Evolutionary conservation across 768 basidiomycete genomes (phyloP).

Genomic region (Clitopilus passeckerianus): DNA sequence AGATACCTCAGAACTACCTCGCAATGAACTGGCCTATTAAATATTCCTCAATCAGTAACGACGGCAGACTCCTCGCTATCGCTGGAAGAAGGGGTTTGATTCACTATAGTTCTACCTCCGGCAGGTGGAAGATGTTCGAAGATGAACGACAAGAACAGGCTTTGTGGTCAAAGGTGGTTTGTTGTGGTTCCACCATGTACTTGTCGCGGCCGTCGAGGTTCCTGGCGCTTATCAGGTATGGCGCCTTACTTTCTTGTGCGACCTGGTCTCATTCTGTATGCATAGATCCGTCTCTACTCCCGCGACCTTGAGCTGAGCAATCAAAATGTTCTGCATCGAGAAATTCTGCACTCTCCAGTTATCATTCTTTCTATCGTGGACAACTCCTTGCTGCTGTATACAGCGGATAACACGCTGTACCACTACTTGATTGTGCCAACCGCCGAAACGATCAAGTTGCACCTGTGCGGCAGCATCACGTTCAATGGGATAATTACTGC

Average conservation of each 20-base stretch:
- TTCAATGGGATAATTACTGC: slow-evolving; percentile 86
- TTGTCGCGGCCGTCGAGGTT: slow-evolving; percentile 86
- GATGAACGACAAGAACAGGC: slow-evolving; percentile 80
- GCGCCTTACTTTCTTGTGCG: not conserved
- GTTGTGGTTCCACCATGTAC: slow-evolving; percentile 94
- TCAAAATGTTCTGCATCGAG: slow-evolving; percentile 78
- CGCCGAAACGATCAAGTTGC: slow-evolving; percentile 75
- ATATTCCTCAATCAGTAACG: slow-evolving; percentile 85
- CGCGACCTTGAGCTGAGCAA: slow-evolving; percentile 84
- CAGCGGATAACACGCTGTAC: slow-evolving; percentile 86
- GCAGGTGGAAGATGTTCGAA: slow-evolving; percentile 90
- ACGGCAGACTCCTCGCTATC: slow-evolving; percentile 88
- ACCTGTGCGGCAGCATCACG: slow-evolving; percentile 91
- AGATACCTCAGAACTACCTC: slow-evolving; percentile 90
- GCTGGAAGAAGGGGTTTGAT: slow-evolving; percentile 88
- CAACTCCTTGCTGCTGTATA: slow-evolving; percentile 92
- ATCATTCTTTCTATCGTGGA: slow-evolving; percentile 90
- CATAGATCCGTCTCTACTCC: slow-evolving; percentile 88
- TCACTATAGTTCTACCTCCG: slow-evolving; percentile 92
- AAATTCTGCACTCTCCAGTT: slow-evolving; percentile 70
- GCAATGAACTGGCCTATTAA: slow-evolving; percentile 91
- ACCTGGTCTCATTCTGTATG: too few relatives aligned
- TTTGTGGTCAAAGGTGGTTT: slow-evolving; percentile 84
- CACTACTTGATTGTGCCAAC: slow-evolving; percentile 92
- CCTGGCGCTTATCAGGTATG: slow-evolving; percentile 67